Base-by-base conservation (phyloP, 139 green algal species). In the Chlorella sp. region DNA sequence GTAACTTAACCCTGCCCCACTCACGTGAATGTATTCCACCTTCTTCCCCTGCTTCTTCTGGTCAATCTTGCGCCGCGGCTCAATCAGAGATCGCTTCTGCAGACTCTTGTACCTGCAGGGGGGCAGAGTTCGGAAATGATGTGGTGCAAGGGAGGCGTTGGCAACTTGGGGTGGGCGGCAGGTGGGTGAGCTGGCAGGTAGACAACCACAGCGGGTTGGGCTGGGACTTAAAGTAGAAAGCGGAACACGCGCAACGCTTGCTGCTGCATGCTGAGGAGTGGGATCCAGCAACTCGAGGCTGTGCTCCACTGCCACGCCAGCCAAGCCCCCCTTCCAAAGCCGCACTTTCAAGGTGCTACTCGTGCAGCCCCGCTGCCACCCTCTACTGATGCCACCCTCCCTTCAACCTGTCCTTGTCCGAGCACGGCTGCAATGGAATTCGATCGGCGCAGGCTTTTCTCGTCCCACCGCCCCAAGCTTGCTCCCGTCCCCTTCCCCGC, bases 81-180 rank as follows among this genome's bases (percentile, higher is more conserved):
- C 97, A 3, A 98, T 93, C 18, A 97, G 37, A 26, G 95, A 95
- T 0, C 96, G 93, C 84, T 94, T 92, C 92, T 99, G 96, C 83
- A 99, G 89, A 81, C 93, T 95, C 88, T 97, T 97, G 93, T 95
- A 98, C 30, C 93, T 90, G 84, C 95, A 89, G 81, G 57, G 94
- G 68, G 39, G 40, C 9, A 84, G 48, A 16, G 5, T 57, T 16
- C 7, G 48, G 48, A 5, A 9, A 9, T 57, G 48, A 16, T 57
- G n/a, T 57, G 81, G 30, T 9, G 2, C 34, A 1, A 42, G 14
- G 37, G 26, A 36, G 26, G 36, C 32, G 77, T 57, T 36, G 30
- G 28, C 71, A 79, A 39, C 12, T 39, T 79, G 3, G 48, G 5
- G 48, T 57, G 48, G 71, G 32, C 19, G 22, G 30, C 71, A 30